These are phyloP conservation scores for Backusella australiensis DNA, from an alignment of 192 early-diverging fungal genomes.

Conservation along the genomic window DNA sequence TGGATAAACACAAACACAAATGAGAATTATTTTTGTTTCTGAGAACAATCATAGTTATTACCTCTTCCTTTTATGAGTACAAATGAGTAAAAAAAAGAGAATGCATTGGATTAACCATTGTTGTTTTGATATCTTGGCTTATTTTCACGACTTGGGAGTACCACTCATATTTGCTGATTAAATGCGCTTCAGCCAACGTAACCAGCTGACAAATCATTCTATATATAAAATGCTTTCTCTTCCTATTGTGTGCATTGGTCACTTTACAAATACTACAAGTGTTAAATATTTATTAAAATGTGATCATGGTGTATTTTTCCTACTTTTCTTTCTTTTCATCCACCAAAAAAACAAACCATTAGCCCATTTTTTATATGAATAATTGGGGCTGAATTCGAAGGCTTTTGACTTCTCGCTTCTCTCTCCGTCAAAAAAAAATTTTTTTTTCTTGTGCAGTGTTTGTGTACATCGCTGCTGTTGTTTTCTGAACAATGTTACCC, in stretches of 20 bases:
- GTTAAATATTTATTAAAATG: neutral
- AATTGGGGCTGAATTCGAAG: neutral
- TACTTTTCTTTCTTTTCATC: neutral
- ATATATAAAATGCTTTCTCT: neutral
- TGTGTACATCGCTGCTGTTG: neutral
- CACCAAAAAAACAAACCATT: neutral
- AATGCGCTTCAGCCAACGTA: neutral
- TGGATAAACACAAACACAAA: no score
- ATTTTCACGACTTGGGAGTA: no score
- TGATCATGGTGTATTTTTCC: neutral
- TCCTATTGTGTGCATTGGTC: neutral
- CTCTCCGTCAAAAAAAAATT: neutral
- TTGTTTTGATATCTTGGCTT: no score
- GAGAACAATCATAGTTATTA: no score
- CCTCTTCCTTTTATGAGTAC: no score
- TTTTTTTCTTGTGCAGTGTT: neutral
- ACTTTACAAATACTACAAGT: neutral
- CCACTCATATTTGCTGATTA: neutral
- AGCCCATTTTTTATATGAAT: neutral
- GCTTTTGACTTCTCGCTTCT: neutral
- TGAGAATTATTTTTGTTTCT: no score
- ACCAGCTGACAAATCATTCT: neutral
- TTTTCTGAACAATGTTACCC: neutral
- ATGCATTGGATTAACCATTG: no score
- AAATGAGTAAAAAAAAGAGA: no score